These are phyloP conservation scores for Dioszegia crocea DNA, from an alignment of 768 basidiomycete species.

Conservation along the genomic window DNA sequence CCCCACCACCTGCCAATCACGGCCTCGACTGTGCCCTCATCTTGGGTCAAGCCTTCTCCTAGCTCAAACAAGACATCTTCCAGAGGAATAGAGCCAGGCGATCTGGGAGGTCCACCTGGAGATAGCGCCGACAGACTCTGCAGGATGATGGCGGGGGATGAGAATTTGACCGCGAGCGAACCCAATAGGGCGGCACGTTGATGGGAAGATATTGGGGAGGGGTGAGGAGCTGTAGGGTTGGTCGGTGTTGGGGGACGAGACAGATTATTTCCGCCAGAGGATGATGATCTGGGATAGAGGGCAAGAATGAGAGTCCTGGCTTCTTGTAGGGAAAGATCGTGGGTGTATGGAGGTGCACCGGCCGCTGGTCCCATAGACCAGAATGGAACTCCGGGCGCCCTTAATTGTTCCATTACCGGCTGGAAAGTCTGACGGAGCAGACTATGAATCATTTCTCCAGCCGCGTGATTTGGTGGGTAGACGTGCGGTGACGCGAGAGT, in stretches of 20 bases:
- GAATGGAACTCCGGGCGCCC: conserved; percentile 32
- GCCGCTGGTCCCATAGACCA: conserved; percentile 32
- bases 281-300: conserved; percentile 34
- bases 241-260: conserved; percentile 38
- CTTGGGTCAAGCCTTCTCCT: conserved; percentile 45
- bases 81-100: conserved; percentile 36
- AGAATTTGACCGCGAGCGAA: conserved; percentile 42
- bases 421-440: conserved; percentile 34
- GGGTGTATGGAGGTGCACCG: conserved; percentile 22
- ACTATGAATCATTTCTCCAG: conserved; percentile 24
- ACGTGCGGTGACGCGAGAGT: conserved; percentile 40
- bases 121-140: conserved; percentile 45
- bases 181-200: conserved; percentile 35
- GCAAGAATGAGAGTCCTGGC: conserved; percentile 44
- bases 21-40: conserved; percentile 45
- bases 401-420: conserved; percentile 33
- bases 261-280: conserved; percentile 18
- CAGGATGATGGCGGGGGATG: conserved; percentile 45
- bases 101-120: conserved; percentile 43
- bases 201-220: conserved; percentile 32
- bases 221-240: conserved; percentile 42
- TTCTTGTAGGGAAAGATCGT: conserved; percentile 44
- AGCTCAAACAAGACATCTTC: conserved; percentile 49
- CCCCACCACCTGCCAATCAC: conserved; percentile 49
- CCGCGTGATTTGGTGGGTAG: conserved; percentile 24